Evolutionary conservation across 495 filamentous ascomycete genomes (phyloP), one percentile per base, ranked within the genome.

Genomic region (Aspergillus olivimuriae): DNA sequence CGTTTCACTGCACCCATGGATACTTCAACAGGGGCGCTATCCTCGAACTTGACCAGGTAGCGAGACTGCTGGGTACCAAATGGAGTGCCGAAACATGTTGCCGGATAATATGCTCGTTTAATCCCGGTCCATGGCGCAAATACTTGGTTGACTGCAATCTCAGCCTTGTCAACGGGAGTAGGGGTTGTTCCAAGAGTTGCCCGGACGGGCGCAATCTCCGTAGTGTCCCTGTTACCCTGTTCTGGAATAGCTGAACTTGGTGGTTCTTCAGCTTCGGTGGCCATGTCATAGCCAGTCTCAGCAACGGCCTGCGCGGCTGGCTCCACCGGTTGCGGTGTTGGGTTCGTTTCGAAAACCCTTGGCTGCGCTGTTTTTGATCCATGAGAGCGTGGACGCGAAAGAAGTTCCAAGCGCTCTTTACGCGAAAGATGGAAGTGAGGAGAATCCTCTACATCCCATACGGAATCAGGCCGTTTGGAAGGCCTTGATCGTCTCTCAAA

Each of bases 121-220:
- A 57, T 58, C 23, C 73, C 74, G 47, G 60, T 72, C 68, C 75
- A 78, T 26, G 66, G 56, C 11, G 74, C 70, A 44, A 78, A 55
- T 0, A 76, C 70, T 44, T 75, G 70, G 17, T 68, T 69, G n/a
- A 63, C 63, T 1, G 69, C 68, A 30, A 71, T 48, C 19, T 50
- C 26, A 12, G 32, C 4, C n/a, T 51, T 39, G 4, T 58, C 50
- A 17, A 33, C 34, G 14, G 22, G 15, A 5, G 8, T 2, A 18
- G 11, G 9, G 9, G 24, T 32, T 2, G 17, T 24, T 8, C 6
- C 4, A 18, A n/a, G 9, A 12, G 24, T 32, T 2, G 17, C 32
- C 6, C 6, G 23, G 7, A 15, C 12, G 16, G 33, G 19, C 6
- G 20, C 31, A 30, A 19, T 32, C n/a, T 43, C 33, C 7, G 23